Base-by-base conservation (phyloP, 176 grass and related monocot species). In the Carex pumila region DNA sequence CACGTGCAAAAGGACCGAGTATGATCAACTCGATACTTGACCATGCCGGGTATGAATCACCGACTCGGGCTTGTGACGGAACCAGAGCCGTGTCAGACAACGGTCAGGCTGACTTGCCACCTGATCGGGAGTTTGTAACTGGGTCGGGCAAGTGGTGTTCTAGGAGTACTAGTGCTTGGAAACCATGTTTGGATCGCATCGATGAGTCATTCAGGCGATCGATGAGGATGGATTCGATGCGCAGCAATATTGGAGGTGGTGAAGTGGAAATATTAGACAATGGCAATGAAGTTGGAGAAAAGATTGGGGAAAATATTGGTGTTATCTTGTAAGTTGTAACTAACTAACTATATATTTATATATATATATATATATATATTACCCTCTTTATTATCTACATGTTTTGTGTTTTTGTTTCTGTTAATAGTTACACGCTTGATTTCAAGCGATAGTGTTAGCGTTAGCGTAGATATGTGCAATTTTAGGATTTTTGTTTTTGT, bases 121-220 rank as follows among this genome's bases (percentile, higher is more conserved):
- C n/a, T 6, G 3, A 5, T 56, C 45, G 18, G 2, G 75, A 71
- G 13, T 52, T 62, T 68, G 39, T 68, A 53, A 34, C n/a, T 65
- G 41, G 18, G n/a, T 6, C 12, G 2, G 29, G 60, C 36, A 83
- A 54, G 39, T 50, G 9, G 57, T 19, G 61, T 25, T 67, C 61
- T 17, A 47, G 61, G 43, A 83, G 29, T 83, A 19, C 85, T 11
- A 83, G 29, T 83, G 29, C 85, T 11, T 95, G 93, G 93, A 83
- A 81, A 65, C 93, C 93, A 2, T 61, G 85, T 2, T 87, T 95
- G 1, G 91, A 91, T 67, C 93, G 93, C 0, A 95, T 95, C 60
- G 91, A 92, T 49, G 93, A 95, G 89, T 95, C 93, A 45, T 43
- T 95, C 29, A 66, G 93, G 14, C 80, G 89, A 12, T 30, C 85